A percentile compares a stretch with the other conserved stretches of the same genome.
phyloP scores from a whole-genome alignment of 2,329 filamentous ascomycete genomes.

The Penicillium sp. region DNA sequence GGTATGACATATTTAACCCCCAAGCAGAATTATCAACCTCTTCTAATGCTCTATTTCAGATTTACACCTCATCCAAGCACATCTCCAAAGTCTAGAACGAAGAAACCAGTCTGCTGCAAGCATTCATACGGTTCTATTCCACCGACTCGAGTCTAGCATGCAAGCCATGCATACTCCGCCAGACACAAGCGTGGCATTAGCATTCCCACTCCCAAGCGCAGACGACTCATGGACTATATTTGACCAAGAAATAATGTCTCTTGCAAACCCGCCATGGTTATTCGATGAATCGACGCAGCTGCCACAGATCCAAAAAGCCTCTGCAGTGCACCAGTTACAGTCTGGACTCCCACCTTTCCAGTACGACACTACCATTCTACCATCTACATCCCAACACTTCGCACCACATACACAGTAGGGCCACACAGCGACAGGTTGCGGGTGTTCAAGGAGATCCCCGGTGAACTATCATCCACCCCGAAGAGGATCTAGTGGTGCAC shows the following conservation, averaged over 20 bases:
- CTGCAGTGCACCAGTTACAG: background rate
- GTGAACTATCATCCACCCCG: background rate
- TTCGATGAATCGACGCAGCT: slow-evolving; percentile 20
- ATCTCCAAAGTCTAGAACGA: slow-evolving; percentile 27
- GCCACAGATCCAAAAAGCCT: slow-evolving; percentile 5
- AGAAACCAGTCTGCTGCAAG: slow-evolving; percentile 25
- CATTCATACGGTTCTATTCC: slow-evolving; percentile 27
- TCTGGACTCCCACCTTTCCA: background rate
- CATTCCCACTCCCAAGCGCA: slow-evolving; percentile 20
- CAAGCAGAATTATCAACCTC: background rate
- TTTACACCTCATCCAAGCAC: slow-evolving; percentile 27
- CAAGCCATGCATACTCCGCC: slow-evolving; percentile 33
- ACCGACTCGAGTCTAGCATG: slow-evolving; percentile 28
- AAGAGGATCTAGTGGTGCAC: background rate
- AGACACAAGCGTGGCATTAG: slow-evolving; percentile 21
- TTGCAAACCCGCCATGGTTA: slow-evolving; percentile 32
- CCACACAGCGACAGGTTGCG: background rate
- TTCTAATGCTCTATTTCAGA: slow-evolving; percentile 15
- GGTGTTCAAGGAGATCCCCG: background rate
- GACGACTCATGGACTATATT: slow-evolving; percentile 35
- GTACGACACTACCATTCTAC: slow-evolving; percentile 1
- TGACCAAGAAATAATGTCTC: slow-evolving; percentile 32
- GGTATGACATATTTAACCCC: slow-evolving; percentile 15
- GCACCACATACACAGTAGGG: background rate
- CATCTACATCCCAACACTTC: background rate